These are phyloP conservation scores for Cyclocybe cylindracea DNA, from an alignment of 768 basidiomycete genomes.

Conservation along the genomic window DNA sequence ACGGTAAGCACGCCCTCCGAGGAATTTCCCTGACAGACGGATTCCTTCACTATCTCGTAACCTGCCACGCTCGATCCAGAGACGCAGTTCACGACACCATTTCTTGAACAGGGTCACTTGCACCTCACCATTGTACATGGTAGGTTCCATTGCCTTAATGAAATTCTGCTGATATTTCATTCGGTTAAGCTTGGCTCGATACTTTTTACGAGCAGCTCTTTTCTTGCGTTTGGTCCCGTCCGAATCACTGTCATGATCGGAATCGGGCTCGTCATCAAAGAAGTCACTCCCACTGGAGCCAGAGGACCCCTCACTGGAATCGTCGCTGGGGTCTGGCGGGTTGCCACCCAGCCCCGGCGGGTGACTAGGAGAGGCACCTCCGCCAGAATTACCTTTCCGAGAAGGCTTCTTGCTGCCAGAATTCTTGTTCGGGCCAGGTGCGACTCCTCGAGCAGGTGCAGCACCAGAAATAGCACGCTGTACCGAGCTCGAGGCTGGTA, in stretches of 20 bases:
- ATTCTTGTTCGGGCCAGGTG: neutral
- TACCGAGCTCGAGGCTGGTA: neutral
- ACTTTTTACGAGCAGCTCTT: neutral
- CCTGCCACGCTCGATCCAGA: neutral
- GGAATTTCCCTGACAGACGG: neutral
- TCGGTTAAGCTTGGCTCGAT: neutral
- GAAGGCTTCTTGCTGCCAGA: no score
- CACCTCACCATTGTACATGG: slow-evolving; percentile 1
- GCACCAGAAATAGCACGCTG: neutral
- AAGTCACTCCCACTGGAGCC: no score
- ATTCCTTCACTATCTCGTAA: neutral
- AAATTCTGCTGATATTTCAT: slow-evolving; percentile 3
- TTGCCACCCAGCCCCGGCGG: no score
- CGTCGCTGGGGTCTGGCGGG: no score
- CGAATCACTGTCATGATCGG: slow-evolving; percentile 1
- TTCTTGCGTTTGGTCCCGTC: neutral
- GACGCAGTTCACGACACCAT: no score
- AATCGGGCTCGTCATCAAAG: neutral
- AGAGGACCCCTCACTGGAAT: no score
- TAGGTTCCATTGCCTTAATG: neutral
- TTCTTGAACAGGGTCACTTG: neutral
- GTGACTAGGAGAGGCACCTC: no score
- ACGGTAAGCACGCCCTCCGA: neutral
- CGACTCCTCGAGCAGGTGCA: neutral
- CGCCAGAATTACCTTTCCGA: no score